Evolutionary conservation across 768 basidiomycete species (phyloP), one percentile per base, ranked within the genome.

Genomic region (Mycena latifolia): DNA sequence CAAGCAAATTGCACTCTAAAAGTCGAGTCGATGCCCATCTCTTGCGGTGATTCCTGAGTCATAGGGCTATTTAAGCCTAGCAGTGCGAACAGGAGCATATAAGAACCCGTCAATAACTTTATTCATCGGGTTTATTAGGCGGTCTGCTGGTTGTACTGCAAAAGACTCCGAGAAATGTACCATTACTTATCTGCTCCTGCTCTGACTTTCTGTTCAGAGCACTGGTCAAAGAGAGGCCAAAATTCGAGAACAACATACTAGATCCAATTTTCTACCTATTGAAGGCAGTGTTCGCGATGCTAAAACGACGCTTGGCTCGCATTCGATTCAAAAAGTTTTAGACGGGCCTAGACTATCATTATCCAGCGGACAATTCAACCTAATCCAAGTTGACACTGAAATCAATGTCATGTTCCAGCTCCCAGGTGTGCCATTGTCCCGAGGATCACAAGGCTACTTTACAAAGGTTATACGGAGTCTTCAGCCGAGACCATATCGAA

Each of bases 361-460:
- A n/a, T n/a, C n/a, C n/a, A n/a, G n/a, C n/a, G n/a, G n/a, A n/a
- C n/a, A n/a, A n/a, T n/a, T n/a, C n/a, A n/a, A n/a, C 29, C 35
- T 10, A 22, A n/a, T 33, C 1, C 11, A 54, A 18, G 37, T 47
- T 11, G 31, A 33, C 31, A 47, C 31, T 0, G 41, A 46, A 15
- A 43, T 53, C 24, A 54, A 56, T n/a, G 12, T 55, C 20, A 55
- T 39, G 29, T 55, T 55, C 24, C 22, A 43, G 9, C n/a, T 1
- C 9, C 28, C 43, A 0, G 54, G 62, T 10, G 48, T 63, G 5
- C 31, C 20, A 2, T 17, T 63, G 7, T 22, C 39, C 0, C 27
- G 5, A 24, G 61, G 61, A 7, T 47, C 53, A 0, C 60, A 61
- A n/a, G 15, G 60, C 22, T 12, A 39, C 15, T 63, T 63, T 25